Percentiles rank a stretch among this genome's conserved stretches.
Conservation (phyloP, 2,329 filamentous ascomycete species). For the Aspergillus caelatus region DNA sequence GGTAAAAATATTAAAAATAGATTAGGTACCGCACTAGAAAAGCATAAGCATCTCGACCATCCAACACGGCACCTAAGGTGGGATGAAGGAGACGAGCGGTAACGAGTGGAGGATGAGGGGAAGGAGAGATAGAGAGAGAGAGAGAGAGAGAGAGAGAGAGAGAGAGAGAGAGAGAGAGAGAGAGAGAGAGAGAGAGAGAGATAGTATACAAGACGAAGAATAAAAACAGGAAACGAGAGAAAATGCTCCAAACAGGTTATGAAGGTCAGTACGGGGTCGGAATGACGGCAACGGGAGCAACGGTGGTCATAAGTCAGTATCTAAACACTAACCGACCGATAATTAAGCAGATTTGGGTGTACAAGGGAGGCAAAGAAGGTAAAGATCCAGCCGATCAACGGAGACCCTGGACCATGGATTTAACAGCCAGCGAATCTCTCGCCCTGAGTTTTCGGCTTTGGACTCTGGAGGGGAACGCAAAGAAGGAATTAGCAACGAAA, state of each 20-base stretch:
- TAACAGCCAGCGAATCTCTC: slow-evolving; percentile 1
- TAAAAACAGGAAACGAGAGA: slow-evolving; percentile 6
- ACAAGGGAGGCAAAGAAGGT: slow-evolving; percentile 8
- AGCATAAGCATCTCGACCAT: slow-evolving; percentile 23
- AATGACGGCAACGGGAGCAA: slow-evolving; percentile 7
- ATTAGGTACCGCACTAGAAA: slow-evolving; percentile 15
- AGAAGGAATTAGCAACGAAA: not conserved
- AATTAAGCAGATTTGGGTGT: slow-evolving; percentile 11
- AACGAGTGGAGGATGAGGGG: slow-evolving; percentile 4
- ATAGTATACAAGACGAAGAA: slow-evolving; percentile 4
- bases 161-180: not conserved
- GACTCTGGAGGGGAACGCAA: not conserved
- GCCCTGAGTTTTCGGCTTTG: slow-evolving; percentile 5
- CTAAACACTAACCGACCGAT: not conserved
- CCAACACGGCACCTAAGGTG: slow-evolving; percentile 9
- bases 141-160: slow-evolving; percentile 1
- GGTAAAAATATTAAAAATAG: slow-evolving; percentile 7
- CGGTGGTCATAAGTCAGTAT: slow-evolving; percentile 2
- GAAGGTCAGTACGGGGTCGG: slow-evolving; percentile 8
- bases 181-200: not conserved
- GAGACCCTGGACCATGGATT: slow-evolving; percentile 9
- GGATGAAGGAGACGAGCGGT: slow-evolving; percentile 3
- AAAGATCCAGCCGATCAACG: slow-evolving; percentile 10
- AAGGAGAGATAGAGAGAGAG: not conserved
- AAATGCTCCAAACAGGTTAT: slow-evolving; percentile 7